Evolutionary conservation across 202 grass and related monocot species (phyloP).

Genomic region (Bolboschoenoplectus hybrid): DNA sequence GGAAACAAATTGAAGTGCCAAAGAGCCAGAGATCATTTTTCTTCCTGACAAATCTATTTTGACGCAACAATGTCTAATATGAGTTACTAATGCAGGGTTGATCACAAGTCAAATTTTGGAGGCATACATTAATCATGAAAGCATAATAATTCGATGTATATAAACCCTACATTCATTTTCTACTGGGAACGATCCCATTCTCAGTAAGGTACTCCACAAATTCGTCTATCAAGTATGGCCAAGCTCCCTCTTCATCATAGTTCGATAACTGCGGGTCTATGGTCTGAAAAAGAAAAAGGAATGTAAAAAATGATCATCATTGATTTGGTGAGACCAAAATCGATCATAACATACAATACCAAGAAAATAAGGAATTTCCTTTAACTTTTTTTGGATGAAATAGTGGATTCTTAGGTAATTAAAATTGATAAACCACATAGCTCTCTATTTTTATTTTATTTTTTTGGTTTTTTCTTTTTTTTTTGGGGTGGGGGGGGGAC

Average conservation of each 20-base stretch:
- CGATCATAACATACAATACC: not conserved
- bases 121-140: constrained; percentile 27
- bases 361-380: not conserved
- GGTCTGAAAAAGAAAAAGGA: constrained; percentile 46
- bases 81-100: constrained; percentile 8
- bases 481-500: not conserved
- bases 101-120: not conserved
- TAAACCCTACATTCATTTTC: constrained; percentile 47
- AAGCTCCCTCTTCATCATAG: constrained; percentile 92
- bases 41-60: constrained; percentile 19
- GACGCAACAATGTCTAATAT: constrained; percentile 29
- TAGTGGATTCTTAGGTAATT: not conserved
- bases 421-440: not conserved
- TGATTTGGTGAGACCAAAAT: not conserved
- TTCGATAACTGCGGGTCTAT: constrained; percentile 89
- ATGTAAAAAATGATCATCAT: not conserved
- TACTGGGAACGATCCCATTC: constrained; percentile 67
- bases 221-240: constrained; percentile 98
- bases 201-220: constrained; percentile 94
- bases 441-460: too few species aligned
- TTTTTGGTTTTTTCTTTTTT: too few species aligned
- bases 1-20: constrained; percentile 28
- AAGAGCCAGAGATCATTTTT: constrained; percentile 1
- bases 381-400: not conserved
- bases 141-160: not conserved